Evolutionary conservation across 192 early-diverging fungal genomes (phyloP).

Genomic region (Geranomyces michiganensis): DNA sequence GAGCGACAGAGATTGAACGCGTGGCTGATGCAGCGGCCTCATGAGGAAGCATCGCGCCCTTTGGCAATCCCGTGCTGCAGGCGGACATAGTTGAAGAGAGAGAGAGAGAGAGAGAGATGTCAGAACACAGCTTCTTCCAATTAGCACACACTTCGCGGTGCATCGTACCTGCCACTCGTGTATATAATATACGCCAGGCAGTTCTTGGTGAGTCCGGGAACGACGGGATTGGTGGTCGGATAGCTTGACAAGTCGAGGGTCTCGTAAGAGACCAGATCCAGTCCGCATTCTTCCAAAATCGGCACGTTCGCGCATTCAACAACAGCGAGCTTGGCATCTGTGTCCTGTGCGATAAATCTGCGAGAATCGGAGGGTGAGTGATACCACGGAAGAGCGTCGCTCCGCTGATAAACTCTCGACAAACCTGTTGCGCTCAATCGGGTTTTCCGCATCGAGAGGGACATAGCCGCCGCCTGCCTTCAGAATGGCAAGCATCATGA

Average conservation of each 20-base stretch:
- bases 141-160: background rate
- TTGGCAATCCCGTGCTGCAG: slow-evolving; percentile 41
- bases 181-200: slow-evolving; percentile 4
- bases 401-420: background rate
- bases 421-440: slow-evolving; percentile 11
- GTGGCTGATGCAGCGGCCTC: slow-evolving; percentile 14
- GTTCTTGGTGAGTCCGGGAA: background rate
- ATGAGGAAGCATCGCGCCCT: slow-evolving; percentile 37
- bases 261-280: background rate
- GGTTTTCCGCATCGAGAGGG: slow-evolving; percentile 19
- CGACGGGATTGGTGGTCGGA: background rate
- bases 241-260: background rate
- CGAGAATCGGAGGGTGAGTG: too few relatives aligned
- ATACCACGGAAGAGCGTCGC: too few relatives aligned
- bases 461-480: slow-evolving; percentile 40
- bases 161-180: background rate
- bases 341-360: too few relatives aligned
- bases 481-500: slow-evolving; percentile 26
- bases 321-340: background rate
- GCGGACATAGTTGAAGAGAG: too few relatives aligned
- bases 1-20: too few relatives aligned
- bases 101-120: background rate
- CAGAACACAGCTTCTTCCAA: background rate
- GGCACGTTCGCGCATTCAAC: background rate
- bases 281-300: background rate